Base-by-base conservation (phyloP, 441 rosid species). In the Kokia cookei region DNA sequence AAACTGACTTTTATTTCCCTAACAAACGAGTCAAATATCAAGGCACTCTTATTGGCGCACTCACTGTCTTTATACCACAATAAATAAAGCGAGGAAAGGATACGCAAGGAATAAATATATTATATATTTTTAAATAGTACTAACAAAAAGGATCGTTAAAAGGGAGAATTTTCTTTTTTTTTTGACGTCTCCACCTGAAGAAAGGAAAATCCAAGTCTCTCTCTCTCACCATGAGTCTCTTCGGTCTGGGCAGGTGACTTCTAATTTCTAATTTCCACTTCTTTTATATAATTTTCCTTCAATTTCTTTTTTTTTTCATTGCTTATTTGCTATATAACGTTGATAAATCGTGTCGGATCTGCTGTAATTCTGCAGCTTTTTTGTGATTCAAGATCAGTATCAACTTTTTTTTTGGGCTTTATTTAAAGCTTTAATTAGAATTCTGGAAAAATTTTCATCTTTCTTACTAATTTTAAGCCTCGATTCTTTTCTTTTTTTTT, bases 161-260 rank as follows among this genome's bases (percentile, higher is more conserved):
- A 7, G 40, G 58, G 53, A 29, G 51, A 3, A 19, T 19, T 5
- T 4, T 32, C 5, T 19, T 22, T 22, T 9, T 37, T 42, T 47
- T 70, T 37, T 37, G 60, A 53, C 32, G 27, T 74, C 58, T 64
- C n/a, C 58, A 54, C 73, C 76, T 58, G 78, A 80, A 71, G 65
- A 10, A 12, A 67, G 57, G 7, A 50, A 12, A 19, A 50, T 57
- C 72, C 26, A 71, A 32, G 71, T 35, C 61, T 69, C 72, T 72
- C 61, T 65, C 69, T 47, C 37, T 59, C 37, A 86, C 87, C 75
- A 89, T 87, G 93, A 87, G 91, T 83, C 91, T 89, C 76, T 89
- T 89, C 85, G 91, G 93, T 76, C 83, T 89, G 62, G 93, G 93
- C 79, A 89, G 93, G 90, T 86, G 9, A 77, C 70, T 58, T 2